Base-by-base conservation (phyloP, 805 yeast species). In the Saturnispora zaruensis region DNA sequence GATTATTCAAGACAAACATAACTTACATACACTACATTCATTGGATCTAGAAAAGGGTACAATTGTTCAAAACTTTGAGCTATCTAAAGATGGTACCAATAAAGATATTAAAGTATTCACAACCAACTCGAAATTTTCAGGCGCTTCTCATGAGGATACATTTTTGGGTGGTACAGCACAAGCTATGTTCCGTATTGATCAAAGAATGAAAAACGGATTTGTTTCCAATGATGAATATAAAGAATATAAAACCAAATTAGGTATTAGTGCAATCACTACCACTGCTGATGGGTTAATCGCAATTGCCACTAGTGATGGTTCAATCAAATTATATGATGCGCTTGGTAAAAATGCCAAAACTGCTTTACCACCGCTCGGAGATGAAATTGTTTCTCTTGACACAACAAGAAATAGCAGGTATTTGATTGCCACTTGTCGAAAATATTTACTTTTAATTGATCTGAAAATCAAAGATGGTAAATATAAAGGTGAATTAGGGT, bases 11-110 rank as follows among this genome's bases (percentile, higher is more conserved):
- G 81, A 78, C 59, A 68, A 72, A 2, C 60, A 64, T 4, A 66
- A 73, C 38, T 59, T 60, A 21, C 67, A 72, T 41, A 73, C 70
- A 28, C 62, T 89, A 44, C 86, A 75, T 67, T 77, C 79, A 56
- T 77, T 88, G 88, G 96, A 89, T 67, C 66, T 89, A 45, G 84
- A 78, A 60, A 74, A 79, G 51, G 96, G 96, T 13, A 72, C 81
- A 59, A 75, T 89, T 48, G 84, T 89, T n/a, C 96, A 89, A 62
- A 93, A 87, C 61, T 89, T 95, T 93, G 68, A 74, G 33, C 72
- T 84, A 20, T 59, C 63, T 21, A 72, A 71, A 24, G 57, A 59
- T 36, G 50, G 55, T 11, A 44, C 44, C 3, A 67, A 66, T 24
- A 54, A 73, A 6, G 71, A 79, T 18, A 70, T 82, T 26, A 76